Evolutionary conservation across 768 basidiomycete species (phyloP).

Genomic region (Calocera viscosa): DNA sequence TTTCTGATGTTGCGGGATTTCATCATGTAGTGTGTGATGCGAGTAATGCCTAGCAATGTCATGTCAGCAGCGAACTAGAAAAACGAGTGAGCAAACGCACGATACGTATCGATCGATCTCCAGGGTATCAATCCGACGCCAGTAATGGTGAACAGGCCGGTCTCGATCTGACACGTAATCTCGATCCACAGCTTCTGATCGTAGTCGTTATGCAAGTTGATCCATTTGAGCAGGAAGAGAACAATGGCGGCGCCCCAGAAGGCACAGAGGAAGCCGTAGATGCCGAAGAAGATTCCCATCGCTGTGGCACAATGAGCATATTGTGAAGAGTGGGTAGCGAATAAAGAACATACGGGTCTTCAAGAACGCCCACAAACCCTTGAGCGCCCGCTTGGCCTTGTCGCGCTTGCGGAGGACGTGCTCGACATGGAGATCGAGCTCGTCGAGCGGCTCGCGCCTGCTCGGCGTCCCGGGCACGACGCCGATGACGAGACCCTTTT

Average conservation of each 20-base stretch:
- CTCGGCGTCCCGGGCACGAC: background rate
- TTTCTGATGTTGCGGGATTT: conserved; percentile 45
- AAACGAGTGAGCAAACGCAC: conserved; percentile 30
- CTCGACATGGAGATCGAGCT: conserved; percentile 65
- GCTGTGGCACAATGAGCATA: conserved; percentile 29
- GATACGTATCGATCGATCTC: conserved; percentile 62
- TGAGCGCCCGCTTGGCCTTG: conserved; percentile 44
- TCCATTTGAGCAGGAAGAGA: conserved; percentile 52
- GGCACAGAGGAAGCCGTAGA: conserved; percentile 68
- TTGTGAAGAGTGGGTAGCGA: background rate
- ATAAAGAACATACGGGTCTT: conserved; percentile 53
- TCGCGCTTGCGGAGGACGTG: conserved; percentile 55
- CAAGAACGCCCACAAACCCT: conserved; percentile 69
- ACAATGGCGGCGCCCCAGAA: conserved; percentile 85
- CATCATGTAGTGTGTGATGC: conserved; percentile 64
- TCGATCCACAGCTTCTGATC: conserved; percentile 74
- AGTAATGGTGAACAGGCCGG: conserved; percentile 69
- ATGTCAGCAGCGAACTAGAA: background rate
- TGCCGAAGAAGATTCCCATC: conserved; percentile 55
- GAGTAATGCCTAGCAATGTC: conserved; percentile 42
- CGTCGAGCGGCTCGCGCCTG: conserved; percentile 22
- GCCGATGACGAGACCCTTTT: background rate
- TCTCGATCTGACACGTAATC: conserved; percentile 60
- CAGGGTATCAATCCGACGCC: conserved; percentile 68
- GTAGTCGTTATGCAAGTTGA: conserved; percentile 56